phyloP scores from a whole-genome alignment of 768 basidiomycete genomes.

The Macrolepiota fuliginosa region DNA sequence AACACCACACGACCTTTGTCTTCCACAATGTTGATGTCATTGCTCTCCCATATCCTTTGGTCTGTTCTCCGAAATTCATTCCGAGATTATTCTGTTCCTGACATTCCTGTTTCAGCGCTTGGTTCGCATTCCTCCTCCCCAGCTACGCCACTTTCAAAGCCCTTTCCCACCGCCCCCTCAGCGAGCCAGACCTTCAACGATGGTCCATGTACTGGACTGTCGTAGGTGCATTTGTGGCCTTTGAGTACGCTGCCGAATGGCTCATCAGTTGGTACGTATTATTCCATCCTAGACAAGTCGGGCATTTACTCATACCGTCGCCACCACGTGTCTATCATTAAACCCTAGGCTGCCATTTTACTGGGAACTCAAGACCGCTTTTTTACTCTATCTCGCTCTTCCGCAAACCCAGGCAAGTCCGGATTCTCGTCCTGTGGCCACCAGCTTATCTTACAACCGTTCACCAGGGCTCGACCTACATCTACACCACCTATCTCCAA shows the following conservation, averaged over 20 bases:
- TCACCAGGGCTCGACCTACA: slow-evolving; percentile 60
- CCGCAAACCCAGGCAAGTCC: slow-evolving; percentile 63
- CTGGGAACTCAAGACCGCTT: slow-evolving; percentile 68
- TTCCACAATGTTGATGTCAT: slow-evolving; percentile 43
- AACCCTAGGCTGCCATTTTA: slow-evolving; percentile 69
- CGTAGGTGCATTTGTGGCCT: slow-evolving; percentile 54
- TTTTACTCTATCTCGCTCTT: slow-evolving; percentile 64
- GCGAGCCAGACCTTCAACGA: slow-evolving; percentile 51
- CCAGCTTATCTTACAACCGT: slow-evolving; percentile 11
- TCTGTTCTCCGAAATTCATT: slow-evolving; percentile 18
- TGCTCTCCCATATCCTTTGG: slow-evolving; percentile 51
- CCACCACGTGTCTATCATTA: slow-evolving; percentile 12
- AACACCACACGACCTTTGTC: slow-evolving; percentile 8
- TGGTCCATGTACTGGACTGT: slow-evolving; percentile 67
- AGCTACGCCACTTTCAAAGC: slow-evolving; percentile 68
- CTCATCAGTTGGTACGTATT: slow-evolving; percentile 59
- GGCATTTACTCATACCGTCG: slow-evolving; percentile 6
- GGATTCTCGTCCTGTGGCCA: neutral
- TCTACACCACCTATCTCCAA: slow-evolving; percentile 58
- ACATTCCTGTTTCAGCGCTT: slow-evolving; percentile 43
- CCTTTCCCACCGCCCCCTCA: slow-evolving; percentile 48
- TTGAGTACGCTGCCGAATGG: slow-evolving; percentile 64
- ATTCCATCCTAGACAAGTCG: neutral
- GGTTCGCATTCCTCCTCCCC: slow-evolving; percentile 69
- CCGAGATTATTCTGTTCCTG: neutral